Conservation (phyloP, 148 eudicot species). For the Silene latifolia region DNA sequence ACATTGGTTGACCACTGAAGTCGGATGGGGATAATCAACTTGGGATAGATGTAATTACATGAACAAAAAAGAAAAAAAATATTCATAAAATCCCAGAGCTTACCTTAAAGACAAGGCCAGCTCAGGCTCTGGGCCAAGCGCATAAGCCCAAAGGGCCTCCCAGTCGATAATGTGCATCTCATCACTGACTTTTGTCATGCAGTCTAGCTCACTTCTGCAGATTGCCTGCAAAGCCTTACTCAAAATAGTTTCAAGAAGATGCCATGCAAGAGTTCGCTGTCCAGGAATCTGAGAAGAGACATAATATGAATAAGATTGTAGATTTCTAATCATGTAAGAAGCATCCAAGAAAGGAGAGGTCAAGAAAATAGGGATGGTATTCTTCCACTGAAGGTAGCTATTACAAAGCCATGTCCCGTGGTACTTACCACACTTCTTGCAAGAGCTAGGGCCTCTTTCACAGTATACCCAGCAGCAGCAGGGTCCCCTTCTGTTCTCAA, state of each 20-base stretch:
- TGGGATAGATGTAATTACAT: too few relatives aligned
- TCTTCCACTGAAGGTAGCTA: background rate
- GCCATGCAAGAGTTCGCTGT: conserved; percentile 83
- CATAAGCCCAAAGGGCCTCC: conserved; percentile 93
- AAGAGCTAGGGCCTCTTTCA: conserved; percentile 86
- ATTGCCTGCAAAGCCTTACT: conserved; percentile 51
- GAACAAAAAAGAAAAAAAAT: background rate
- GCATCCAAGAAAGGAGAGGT: conserved; percentile 9
- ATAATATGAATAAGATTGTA: conserved; percentile 7
- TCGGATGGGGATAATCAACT: too few relatives aligned
- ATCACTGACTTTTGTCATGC: conserved; percentile 17
- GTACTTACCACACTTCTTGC: conserved; percentile 84
- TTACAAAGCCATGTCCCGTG: background rate
- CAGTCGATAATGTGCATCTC: conserved; percentile 47
- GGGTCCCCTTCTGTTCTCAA: conserved; percentile 97
- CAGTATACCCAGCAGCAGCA: conserved; percentile 88
- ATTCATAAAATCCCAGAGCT: background rate
- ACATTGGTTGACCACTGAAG: too few relatives aligned
- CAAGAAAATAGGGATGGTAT: background rate
- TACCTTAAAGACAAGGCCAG: conserved; percentile 83
- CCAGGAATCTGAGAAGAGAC: conserved; percentile 61
- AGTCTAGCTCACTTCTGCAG: conserved; percentile 35
- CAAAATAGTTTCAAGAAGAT: conserved; percentile 67
- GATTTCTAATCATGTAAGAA: conserved; percentile 5
- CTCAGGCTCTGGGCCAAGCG: conserved; percentile 97